These are phyloP conservation scores for Saccharomyces hybrid DNA, from an alignment of 1,139 yeast genomes.

Conservation along the genomic window DNA sequence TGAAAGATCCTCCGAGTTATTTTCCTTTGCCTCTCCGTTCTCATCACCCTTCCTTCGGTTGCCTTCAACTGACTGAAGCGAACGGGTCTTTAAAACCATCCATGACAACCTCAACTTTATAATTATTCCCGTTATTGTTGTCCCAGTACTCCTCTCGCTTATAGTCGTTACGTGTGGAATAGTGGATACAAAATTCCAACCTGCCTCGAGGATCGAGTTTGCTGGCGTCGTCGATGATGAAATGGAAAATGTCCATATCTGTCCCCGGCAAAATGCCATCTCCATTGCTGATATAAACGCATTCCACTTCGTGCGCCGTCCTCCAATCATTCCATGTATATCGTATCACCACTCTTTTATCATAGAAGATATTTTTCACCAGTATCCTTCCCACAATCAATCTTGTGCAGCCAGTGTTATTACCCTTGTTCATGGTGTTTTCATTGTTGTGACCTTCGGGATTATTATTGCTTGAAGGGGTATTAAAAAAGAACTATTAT, in stretches of 20 bases:
- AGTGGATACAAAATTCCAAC: constrained; percentile 28
- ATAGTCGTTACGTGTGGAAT: constrained; percentile 22
- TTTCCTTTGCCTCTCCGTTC: not conserved
- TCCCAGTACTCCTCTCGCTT: constrained; percentile 28
- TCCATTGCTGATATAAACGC: constrained; percentile 28
- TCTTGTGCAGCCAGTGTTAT: constrained; percentile 6
- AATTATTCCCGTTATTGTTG: constrained; percentile 28
- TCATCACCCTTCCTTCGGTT: not conserved
- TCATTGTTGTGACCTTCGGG: not conserved
- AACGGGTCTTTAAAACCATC: constrained; percentile 27
- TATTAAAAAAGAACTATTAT: not conserved
- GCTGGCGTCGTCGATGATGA: constrained; percentile 24
- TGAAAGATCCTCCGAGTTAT: not conserved
- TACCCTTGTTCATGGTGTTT: not conserved
- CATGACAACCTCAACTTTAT: constrained; percentile 23
- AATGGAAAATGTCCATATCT: constrained; percentile 29
- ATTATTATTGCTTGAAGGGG: not conserved
- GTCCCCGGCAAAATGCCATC: constrained; percentile 27
- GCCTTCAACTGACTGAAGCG: constrained; percentile 1
- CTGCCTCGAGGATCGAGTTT: constrained; percentile 10
- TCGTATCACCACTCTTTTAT: constrained; percentile 26
- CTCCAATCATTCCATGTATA: constrained; percentile 30
- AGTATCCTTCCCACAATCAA: constrained; percentile 24
- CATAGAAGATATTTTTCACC: constrained; percentile 28
- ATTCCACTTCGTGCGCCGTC: constrained; percentile 25